phyloP scores from a whole-genome alignment of 108 stramenopile species.

The Aurantiochytrium sp. region DNA sequence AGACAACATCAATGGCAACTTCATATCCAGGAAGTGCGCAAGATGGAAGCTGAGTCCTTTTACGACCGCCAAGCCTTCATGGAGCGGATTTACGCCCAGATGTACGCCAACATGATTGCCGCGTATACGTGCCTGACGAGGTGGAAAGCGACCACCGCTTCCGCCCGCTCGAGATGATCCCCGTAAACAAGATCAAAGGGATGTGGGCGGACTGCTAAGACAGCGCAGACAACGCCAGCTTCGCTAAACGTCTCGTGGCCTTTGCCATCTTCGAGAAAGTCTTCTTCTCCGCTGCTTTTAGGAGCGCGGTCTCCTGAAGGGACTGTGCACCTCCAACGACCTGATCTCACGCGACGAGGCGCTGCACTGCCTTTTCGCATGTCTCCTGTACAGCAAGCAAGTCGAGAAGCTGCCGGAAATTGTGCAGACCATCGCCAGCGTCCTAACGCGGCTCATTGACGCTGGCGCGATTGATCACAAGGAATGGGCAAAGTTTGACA shows the following conservation, averaged over 20 bases:
- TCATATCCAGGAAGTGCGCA: slow-evolving; percentile 56
- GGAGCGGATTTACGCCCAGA: slow-evolving; percentile 82
- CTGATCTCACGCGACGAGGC: slow-evolving; percentile 83
- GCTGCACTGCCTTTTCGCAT: slow-evolving; percentile 61
- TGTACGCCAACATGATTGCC: slow-evolving; percentile 70
- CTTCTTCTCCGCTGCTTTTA: slow-evolving; percentile 86
- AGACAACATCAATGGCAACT: too few relatives aligned
- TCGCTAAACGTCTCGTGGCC: slow-evolving; percentile 74
- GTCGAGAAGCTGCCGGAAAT: neutral
- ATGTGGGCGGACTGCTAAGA: slow-evolving; percentile 71
- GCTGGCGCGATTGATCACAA: too few relatives aligned
- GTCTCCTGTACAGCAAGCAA: neutral
- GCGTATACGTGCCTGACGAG: slow-evolving; percentile 70
- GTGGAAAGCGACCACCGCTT: slow-evolving; percentile 61
- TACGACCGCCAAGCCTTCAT: slow-evolving; percentile 88
- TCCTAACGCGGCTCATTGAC: too few relatives aligned
- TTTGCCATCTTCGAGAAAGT: slow-evolving; percentile 85
- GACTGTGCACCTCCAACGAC: slow-evolving; percentile 81
- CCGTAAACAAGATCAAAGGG: slow-evolving; percentile 71
- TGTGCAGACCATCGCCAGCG: too few relatives aligned
- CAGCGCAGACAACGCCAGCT: slow-evolving; percentile 51
- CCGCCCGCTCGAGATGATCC: slow-evolving; percentile 61
- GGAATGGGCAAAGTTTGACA: too few relatives aligned
- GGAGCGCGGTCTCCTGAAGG: slow-evolving; percentile 81
- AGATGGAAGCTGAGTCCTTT: slow-evolving; percentile 78